Base-by-base conservation (phyloP, 768 basidiomycete genomes). In the Termitomyces sp. region DNA sequence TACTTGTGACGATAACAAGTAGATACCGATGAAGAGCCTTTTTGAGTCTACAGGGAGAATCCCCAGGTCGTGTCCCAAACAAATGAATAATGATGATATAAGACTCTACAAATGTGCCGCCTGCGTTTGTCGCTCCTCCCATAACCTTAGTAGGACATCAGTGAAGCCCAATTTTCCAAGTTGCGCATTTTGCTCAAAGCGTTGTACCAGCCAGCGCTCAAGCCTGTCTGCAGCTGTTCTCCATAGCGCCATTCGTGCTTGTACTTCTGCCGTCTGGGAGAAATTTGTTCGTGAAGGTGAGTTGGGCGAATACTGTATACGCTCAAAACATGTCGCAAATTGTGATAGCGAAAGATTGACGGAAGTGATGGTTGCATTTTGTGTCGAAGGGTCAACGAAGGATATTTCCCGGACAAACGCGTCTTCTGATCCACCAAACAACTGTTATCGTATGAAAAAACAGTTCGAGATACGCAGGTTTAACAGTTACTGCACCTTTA, bases 341-440 rank as follows among this genome's bases (percentile, higher is more conserved):
- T 96, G 93, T n/a, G 93, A 94, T 31, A 97, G 76, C 13, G 91
- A 92, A 53, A 98, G 87, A 76, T 98, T 98, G 73, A 94, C 88
- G 31, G 93, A 94, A 37, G 91, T 92, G 63, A 93, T 90, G 42
- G 89, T 89, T 49, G 91, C 89, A 34, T 80, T 85, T 73, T 90
- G 88, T 27, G 81, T 85, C 59, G 83, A 76, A 1, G 95, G 95
- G 72, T 97, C 93, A 39, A 96, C 81, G 69, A 95, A 96, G 5
- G 93, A 93, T 65, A 97, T 88, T 75, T 98, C 95, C 48, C 95
- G 87, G 1, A 97, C 92, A 68, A 91, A 97, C 11, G 95, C 94
- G 67, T 95, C 92, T 75, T 94, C 92, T 62, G 93, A 93, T 41
- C 93, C 93, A 54, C 93, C 93, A 58, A 96, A 91, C 27, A 96